phyloP scores from a whole-genome alignment of 306 rosid species.

The Quercus cerris region DNA sequence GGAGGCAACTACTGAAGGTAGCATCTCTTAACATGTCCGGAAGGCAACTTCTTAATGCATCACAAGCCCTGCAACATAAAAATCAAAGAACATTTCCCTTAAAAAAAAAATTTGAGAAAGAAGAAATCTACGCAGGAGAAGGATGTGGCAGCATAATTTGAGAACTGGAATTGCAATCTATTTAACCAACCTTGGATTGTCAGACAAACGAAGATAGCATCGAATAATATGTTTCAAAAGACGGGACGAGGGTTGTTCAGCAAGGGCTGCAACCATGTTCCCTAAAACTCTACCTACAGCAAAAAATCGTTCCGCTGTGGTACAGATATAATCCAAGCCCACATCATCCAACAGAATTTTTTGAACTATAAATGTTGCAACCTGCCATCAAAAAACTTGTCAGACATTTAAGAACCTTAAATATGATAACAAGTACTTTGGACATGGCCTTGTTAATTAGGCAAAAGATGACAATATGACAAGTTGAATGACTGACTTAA shows the following conservation, averaged over 20 bases:
- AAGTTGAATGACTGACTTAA: not conserved
- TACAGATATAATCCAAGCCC: constrained; percentile 74
- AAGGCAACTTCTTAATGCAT: constrained; percentile 66
- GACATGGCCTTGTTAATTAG: not conserved
- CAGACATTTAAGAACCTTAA: constrained; percentile 24
- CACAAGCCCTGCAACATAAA: constrained; percentile 51
- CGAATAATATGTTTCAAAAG: constrained; percentile 63
- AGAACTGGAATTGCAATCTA: constrained; percentile 10
- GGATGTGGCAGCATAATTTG: not conserved
- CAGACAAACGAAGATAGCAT: constrained; percentile 70
- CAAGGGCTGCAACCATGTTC: constrained; percentile 53
- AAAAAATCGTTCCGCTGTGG: constrained; percentile 61
- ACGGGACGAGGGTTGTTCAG: constrained; percentile 72
- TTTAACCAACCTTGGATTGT: constrained; percentile 53
- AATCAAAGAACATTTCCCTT: not conserved
- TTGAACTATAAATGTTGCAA: constrained; percentile 72
- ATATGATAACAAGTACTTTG: not conserved
- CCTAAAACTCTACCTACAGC: constrained; percentile 65
- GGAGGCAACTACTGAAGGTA: constrained; percentile 57
- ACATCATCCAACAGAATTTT: constrained; percentile 70
- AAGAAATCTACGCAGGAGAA: not conserved
- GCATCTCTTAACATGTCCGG: constrained; percentile 64
- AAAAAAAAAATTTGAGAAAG: not conserved
- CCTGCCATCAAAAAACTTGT: constrained; percentile 42
- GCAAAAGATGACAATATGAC: not conserved